Base-by-base conservation (phyloP, 202 grass and related monocot species). In the Elaeis oleifera region DNA sequence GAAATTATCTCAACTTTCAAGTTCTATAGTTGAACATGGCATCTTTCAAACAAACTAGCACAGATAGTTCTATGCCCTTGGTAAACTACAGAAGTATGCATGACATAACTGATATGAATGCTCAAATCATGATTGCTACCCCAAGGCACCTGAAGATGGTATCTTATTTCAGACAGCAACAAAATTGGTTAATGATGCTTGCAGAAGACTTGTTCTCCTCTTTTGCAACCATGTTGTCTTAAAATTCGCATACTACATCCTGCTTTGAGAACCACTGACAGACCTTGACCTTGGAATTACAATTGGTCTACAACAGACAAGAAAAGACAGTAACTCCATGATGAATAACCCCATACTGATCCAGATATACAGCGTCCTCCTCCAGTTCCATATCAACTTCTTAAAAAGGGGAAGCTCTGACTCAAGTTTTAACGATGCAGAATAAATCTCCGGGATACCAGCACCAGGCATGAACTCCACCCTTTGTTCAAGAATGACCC, bases 351-450 rank as follows among this genome's bases (percentile, higher is more conserved):
- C 84, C 65, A 85, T 84, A 56, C 88, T 89, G 44, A 78, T 85
- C 92, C 92, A 97, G 31, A 97, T 84, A 74, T 92, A 89, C 50
- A 97, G 23, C 17, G 88, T 97, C 84, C 82, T 88, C 76, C 87
- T 97, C 84, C 87, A 91, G 32, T 55, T 84, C 92, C 92, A 97
- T 64, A 91, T 79, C 36, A 92, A 57, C 59, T 83, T 89, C 79
- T 92, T 91, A 55, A 89, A 48, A 18, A 97, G 63, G 57, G 92
- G 88, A 65, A 86, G 85, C 51, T 92, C 92, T 6, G 82, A 86
- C 69, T 92, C 92, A 50, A 92, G 74, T 50, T 60, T 80, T 20
- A 97, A 48, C 19, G 81, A 81, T 49, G 87, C 84, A 0, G 76
- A 74, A 59, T 97, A 97, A 24, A 97, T 92, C 74, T 97, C 92